Conservation (phyloP, 164 flowering plant genomes). For the Piper longum region DNA sequence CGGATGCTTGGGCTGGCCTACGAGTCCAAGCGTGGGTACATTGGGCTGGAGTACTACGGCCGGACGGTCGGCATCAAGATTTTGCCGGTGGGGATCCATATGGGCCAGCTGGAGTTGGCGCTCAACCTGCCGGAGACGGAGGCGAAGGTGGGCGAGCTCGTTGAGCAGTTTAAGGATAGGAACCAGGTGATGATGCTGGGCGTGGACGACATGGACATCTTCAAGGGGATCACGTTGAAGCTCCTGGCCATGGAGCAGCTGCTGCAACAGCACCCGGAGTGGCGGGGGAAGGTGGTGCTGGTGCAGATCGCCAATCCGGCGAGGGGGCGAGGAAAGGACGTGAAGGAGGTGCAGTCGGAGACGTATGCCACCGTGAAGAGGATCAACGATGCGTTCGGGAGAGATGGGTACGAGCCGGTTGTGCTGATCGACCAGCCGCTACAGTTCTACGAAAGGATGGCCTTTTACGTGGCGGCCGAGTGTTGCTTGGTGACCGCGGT, state of each 20-base stretch:
- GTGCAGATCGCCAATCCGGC: conserved; percentile 75
- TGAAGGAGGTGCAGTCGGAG: conserved; percentile 56
- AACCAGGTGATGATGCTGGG: conserved; percentile 45
- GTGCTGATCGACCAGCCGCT: conserved; percentile 39
- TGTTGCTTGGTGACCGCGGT: conserved; percentile 50
- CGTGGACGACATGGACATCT: conserved; percentile 74
- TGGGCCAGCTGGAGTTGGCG: conserved; percentile 51
- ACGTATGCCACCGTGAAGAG: conserved; percentile 34
- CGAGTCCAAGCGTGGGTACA: no score
- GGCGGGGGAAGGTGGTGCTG: conserved; percentile 55
- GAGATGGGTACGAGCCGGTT: conserved; percentile 43
- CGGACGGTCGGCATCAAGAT: conserved; percentile 63
- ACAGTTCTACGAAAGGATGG: conserved; percentile 43
- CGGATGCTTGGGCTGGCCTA: no score
- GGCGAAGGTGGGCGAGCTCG: conserved; percentile 37
- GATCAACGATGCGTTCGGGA: conserved; percentile 43
- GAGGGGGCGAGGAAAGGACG: conserved; percentile 59
- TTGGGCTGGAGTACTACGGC: conserved; percentile 16
- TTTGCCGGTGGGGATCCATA: conserved; percentile 66
- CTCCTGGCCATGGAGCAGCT: conserved; percentile 66
- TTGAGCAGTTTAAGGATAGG: conserved; percentile 27
- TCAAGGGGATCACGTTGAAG: conserved; percentile 67
- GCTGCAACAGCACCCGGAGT: conserved; percentile 51
- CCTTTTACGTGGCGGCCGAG: conserved; percentile 62
- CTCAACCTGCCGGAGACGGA: conserved; percentile 51